Percentiles rank a stretch among this genome's conserved stretches.
Conservation (phyloP, 1,284 basidiomycete genomes). For the Abortiporus biennis region DNA sequence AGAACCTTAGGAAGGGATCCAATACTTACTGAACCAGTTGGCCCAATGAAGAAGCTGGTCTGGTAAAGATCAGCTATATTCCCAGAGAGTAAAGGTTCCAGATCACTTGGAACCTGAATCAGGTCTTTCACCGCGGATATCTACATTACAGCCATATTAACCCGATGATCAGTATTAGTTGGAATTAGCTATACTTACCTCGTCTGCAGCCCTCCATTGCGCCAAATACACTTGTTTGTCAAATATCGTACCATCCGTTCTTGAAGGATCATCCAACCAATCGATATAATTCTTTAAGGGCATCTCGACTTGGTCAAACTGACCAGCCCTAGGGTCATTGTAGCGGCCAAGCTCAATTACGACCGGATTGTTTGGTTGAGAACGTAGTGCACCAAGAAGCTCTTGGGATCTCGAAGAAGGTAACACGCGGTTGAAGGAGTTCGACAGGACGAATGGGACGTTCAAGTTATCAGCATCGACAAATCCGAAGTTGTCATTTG, state of each 20-base stretch:
- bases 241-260: constrained; percentile 1
- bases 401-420: background rate
- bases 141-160: constrained; percentile 6
- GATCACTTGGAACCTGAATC: constrained; percentile 11
- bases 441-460: too few relatives aligned
- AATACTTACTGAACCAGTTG: constrained; percentile 16
- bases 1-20: background rate
- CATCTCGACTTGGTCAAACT: constrained; percentile 14
- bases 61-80: constrained; percentile 19
- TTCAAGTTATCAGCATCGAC: too few relatives aligned
- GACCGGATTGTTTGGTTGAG: constrained; percentile 14
- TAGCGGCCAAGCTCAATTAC: constrained; percentile 22
- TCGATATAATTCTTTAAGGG: constrained; percentile 17
- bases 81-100: constrained; percentile 11
- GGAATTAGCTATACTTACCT: constrained; percentile 11
- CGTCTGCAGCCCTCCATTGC: constrained; percentile 20
- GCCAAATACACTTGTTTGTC: constrained; percentile 20
- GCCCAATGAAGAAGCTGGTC: constrained; percentile 21
- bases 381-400: constrained; percentile 12
- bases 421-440: too few relatives aligned
- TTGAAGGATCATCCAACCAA: constrained; percentile 13
- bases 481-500: too few relatives aligned
- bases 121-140: constrained; percentile 10
- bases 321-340: constrained; percentile 8
- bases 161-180: background rate